These are phyloP conservation scores for Hysterium pulicare DNA, from an alignment of 2,329 filamentous ascomycete species.

Conservation along the genomic window DNA sequence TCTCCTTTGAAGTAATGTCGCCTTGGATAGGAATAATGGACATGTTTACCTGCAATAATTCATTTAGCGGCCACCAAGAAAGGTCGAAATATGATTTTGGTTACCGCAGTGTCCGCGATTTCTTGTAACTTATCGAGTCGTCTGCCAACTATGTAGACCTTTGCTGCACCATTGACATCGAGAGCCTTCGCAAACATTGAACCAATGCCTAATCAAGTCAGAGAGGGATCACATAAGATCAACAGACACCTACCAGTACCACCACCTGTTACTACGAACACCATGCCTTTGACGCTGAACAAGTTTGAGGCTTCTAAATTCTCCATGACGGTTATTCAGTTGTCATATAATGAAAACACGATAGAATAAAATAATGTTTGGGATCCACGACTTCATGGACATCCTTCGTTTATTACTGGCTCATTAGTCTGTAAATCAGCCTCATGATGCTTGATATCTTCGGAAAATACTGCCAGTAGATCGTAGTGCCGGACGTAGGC, in stretches of 20 bases:
- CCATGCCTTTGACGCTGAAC: slow-evolving; percentile 16
- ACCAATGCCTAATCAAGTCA: too few species aligned
- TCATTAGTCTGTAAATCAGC: too few species aligned
- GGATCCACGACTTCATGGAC: too few species aligned
- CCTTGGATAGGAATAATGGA: slow-evolving; percentile 13
- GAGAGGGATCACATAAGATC: too few species aligned
- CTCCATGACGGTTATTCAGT: too few species aligned
- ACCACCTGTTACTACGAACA: slow-evolving; percentile 19
- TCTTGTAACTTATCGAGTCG: slow-evolving; percentile 17
- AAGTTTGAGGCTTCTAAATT: slow-evolving; percentile 4
- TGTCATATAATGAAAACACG: too few species aligned
- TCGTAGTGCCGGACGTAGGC: too few species aligned
- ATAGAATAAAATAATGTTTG: too few species aligned
- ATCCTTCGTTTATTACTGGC: too few species aligned
- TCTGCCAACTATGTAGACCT: slow-evolving; percentile 23
- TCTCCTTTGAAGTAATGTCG: slow-evolving; percentile 19
- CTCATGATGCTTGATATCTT: too few species aligned
- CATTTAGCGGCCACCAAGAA: not conserved
- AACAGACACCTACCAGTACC: too few species aligned
- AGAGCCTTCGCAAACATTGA: slow-evolving; percentile 21
- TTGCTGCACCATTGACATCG: slow-evolving; percentile 17
- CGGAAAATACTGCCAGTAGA: too few species aligned
- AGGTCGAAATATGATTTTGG: not conserved
- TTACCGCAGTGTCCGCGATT: slow-evolving; percentile 10
- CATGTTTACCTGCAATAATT: slow-evolving; percentile 2